Conservation (phyloP, 306 rosid species). For the Cucurbita argyrosperma region DNA sequence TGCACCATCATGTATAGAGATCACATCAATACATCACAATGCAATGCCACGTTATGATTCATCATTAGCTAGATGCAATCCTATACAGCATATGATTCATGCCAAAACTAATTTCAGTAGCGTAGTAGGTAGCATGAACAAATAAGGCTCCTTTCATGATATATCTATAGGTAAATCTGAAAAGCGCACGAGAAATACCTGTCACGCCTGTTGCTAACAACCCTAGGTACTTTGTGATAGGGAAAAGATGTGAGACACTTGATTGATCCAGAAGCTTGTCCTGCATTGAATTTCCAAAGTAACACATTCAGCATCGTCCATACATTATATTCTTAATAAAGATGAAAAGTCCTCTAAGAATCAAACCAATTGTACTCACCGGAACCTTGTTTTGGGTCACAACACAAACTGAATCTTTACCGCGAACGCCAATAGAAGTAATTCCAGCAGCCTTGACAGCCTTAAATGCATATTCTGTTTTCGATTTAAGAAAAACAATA, state of each 20-base stretch:
- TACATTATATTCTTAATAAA: neutral
- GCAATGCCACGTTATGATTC: no score
- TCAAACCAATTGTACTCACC: conserved; percentile 31
- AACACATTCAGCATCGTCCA: neutral
- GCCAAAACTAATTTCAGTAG: neutral
- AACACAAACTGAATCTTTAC: conserved; percentile 85
- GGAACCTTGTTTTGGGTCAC: conserved; percentile 98
- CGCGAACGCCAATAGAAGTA: conserved; percentile 83
- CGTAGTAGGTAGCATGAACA: neutral
- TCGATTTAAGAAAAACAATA: neutral
- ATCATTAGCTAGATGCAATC: neutral
- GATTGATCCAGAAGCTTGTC: conserved; percentile 94
- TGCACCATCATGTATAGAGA: neutral
- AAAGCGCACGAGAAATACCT: conserved; percentile 20
- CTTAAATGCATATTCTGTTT: conserved; percentile 84
- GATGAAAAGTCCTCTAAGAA: neutral
- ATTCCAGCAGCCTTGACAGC: conserved; percentile 89
- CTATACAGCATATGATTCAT: neutral
- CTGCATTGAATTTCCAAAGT: conserved; percentile 22
- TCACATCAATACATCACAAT: neutral
- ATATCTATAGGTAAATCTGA: neutral
- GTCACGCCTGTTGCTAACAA: conserved; percentile 94
- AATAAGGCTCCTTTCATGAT: neutral
- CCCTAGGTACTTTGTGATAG: conserved; percentile 80
- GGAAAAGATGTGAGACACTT: conserved; percentile 81